Base-by-base conservation (phyloP, 1,284 basidiomycete species). In the Heliocybe sulcata region DNA sequence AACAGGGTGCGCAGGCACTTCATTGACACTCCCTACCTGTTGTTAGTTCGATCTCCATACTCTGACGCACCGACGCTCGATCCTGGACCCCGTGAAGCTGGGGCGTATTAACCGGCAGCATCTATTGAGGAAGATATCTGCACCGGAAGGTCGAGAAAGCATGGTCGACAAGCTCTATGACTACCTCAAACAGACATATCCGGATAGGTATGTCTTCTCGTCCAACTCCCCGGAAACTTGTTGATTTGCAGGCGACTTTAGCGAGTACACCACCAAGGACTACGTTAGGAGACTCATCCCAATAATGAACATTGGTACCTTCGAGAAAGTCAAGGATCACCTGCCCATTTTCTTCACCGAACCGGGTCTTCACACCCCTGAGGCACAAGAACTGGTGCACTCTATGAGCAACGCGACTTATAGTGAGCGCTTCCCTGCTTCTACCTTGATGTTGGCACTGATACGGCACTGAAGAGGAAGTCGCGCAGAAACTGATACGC, bases 41-140 rank as follows among this genome's bases (percentile, higher is more conserved):
- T 38, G 23, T 2, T 53, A 89, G 84, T 92, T 93, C 61, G 83
- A 90, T 55, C 71, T 93, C 23, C 71, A 78, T 1, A 77, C 76
- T 0, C 64, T 93, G 27, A 92, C 90, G 0, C 89, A 90, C 53
- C 81, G 90, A 35, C 83, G 88, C 56, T 81, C 86, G 23, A 80
- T 83, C 27, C 76, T 94, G 23, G 89, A 92, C 58, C 77, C 78
- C 0, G 65, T 71, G 20, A 92, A 93, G 62, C 75, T 94, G 9
- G 81, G 82, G 58, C 87, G 83, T 63, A 71, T 94, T 54, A 94
- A 93, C 67, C 88, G 89, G 61, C 81, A 85, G 27, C 88, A 93
- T 65, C 68, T 94, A 11, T 76, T 80, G 69, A 72, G 69, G 1
- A 67, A 63, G 33, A 77, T 73, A 65, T 67, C 75, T n/a, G 72